These are phyloP conservation scores for Thoreauomyces humboldtii DNA, from an alignment of 192 early-diverging fungal species.

Conservation along the genomic window DNA sequence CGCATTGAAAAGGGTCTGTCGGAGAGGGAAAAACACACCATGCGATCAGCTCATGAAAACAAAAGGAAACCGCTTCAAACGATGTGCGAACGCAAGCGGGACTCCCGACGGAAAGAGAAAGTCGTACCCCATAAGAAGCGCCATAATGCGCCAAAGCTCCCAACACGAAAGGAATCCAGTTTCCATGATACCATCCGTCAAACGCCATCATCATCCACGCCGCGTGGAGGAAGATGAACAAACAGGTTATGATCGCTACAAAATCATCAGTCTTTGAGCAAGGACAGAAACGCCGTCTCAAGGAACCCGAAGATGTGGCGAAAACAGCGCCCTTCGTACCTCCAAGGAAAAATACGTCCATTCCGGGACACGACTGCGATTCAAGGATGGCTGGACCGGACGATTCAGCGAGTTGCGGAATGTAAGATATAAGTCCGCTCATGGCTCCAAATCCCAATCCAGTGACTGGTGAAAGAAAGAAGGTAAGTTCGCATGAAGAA, in stretches of 20 bases:
- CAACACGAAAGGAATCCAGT: constrained; percentile 48
- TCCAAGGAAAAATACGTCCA: constrained; percentile 63
- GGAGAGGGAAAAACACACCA: no score
- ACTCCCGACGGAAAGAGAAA: no score
- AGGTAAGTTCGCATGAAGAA: not conserved
- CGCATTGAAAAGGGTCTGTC: no score
- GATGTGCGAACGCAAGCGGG: no score
- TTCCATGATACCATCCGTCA: constrained; percentile 56
- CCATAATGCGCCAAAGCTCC: constrained; percentile 63
- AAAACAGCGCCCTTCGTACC: no score
- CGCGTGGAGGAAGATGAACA: constrained; percentile 70
- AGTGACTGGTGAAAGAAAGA: constrained; percentile 36
- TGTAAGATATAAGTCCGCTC: constrained; percentile 66
- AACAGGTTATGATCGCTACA: constrained; percentile 64
- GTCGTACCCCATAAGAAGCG: constrained; percentile 66
- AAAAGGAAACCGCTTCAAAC: no score
- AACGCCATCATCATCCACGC: constrained; percentile 76
- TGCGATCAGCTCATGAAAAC: no score
- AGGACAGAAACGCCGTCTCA: no score
- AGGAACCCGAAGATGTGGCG: no score
- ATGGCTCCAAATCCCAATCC: constrained; percentile 75
- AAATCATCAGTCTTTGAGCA: not conserved
- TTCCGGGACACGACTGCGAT: constrained; percentile 61
- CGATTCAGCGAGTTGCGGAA: constrained; percentile 66
- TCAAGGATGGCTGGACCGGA: constrained; percentile 65